A percentile compares a stretch with the other conserved stretches of the same genome.
These are phyloP conservation scores for Amylostereum areolatum DNA, from an alignment of 1,284 basidiomycete genomes.

Conservation along the genomic window DNA sequence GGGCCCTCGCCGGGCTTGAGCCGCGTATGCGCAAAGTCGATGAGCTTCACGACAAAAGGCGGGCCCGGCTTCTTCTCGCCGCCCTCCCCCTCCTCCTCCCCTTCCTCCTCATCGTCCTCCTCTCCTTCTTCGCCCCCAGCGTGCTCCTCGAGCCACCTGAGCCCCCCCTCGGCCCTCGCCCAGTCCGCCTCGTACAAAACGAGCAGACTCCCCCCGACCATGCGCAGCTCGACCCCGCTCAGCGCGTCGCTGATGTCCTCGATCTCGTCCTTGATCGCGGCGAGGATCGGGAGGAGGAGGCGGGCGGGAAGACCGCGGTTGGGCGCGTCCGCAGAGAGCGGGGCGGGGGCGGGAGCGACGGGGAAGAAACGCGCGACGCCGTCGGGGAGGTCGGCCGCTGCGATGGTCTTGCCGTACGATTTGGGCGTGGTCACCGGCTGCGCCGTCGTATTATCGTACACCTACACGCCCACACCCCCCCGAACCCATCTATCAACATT, in stretches of 20 bases:
- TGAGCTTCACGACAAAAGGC: slow-evolving; percentile 70
- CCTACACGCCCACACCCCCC: too few relatives aligned
- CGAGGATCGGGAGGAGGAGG: slow-evolving; percentile 56
- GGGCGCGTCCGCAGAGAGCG: slow-evolving; percentile 11
- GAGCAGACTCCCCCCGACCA: slow-evolving; percentile 79
- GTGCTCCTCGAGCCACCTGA: slow-evolving; percentile 31
- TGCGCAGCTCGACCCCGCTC: slow-evolving; percentile 60
- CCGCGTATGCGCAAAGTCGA: slow-evolving; percentile 91
- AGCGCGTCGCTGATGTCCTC: slow-evolving; percentile 53
- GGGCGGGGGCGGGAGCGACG: slow-evolving; percentile 23
- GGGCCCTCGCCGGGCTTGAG: slow-evolving; percentile 68
- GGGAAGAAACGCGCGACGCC: slow-evolving; percentile 82
- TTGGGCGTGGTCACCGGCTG: slow-evolving; percentile 64
- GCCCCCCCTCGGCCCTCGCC: slow-evolving; percentile 32
- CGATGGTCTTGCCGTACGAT: slow-evolving; percentile 77
- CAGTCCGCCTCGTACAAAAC: slow-evolving; percentile 80
- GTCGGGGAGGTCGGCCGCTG: slow-evolving; percentile 57
- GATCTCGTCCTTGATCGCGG: slow-evolving; percentile 49
- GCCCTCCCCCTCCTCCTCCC: slow-evolving; percentile 23
- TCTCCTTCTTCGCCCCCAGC: slow-evolving; percentile 25
- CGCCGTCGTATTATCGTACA: slow-evolving; percentile 60
- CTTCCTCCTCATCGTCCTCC: slow-evolving; percentile 29
- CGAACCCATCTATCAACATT: too few relatives aligned
- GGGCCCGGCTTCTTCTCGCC: slow-evolving; percentile 35
- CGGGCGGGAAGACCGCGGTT: slow-evolving; percentile 47